A percentile compares a stretch with the other conserved stretches of the same genome.
These are phyloP conservation scores for Escovopsis sp. DNA, from an alignment of 2,329 filamentous ascomycete genomes.

Conservation along the genomic window DNA sequence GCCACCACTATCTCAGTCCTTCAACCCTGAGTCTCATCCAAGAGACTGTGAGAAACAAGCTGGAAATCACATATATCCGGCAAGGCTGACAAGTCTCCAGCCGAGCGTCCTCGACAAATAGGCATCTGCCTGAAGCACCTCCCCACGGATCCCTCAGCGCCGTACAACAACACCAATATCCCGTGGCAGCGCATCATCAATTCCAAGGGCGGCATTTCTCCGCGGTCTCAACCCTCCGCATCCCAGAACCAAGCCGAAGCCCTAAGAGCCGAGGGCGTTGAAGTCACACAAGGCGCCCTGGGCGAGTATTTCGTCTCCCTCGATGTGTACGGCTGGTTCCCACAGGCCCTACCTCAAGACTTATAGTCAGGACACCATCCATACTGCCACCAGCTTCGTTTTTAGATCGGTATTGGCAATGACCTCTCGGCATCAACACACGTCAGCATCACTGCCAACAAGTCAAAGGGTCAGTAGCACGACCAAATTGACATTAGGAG, in stretches of 20 bases:
- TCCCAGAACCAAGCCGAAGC: slow-evolving; percentile 35
- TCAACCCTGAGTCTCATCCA: not conserved
- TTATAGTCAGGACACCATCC: not conserved
- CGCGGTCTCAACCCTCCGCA: slow-evolving; percentile 48
- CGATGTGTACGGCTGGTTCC: slow-evolving; percentile 41
- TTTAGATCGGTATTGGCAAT: too few relatives aligned
- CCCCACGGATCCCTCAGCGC: slow-evolving; percentile 33
- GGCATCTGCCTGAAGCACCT: slow-evolving; percentile 84
- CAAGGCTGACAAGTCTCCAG: slow-evolving; percentile 21
- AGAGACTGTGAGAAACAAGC: not conserved
- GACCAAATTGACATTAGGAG: too few relatives aligned
- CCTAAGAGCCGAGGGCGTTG: slow-evolving; percentile 36
- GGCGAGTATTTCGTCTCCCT: slow-evolving; percentile 40
- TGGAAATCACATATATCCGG: not conserved
- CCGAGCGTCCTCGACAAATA: slow-evolving; percentile 66
- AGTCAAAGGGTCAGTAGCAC: too few relatives aligned
- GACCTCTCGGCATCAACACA: too few relatives aligned
- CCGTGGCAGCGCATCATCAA: slow-evolving; percentile 95
- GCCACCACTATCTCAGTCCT: not conserved
- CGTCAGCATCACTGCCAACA: too few relatives aligned
- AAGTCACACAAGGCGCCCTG: slow-evolving; percentile 31
- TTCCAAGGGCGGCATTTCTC: slow-evolving; percentile 71
- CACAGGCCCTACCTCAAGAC: slow-evolving; percentile 32
- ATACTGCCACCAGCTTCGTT: not conserved
- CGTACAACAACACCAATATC: slow-evolving; percentile 63